A percentile compares a stretch with the other conserved stretches of the same genome.
Conservation (phyloP, 495 filamentous ascomycete genomes). For the Podospora comata region DNA sequence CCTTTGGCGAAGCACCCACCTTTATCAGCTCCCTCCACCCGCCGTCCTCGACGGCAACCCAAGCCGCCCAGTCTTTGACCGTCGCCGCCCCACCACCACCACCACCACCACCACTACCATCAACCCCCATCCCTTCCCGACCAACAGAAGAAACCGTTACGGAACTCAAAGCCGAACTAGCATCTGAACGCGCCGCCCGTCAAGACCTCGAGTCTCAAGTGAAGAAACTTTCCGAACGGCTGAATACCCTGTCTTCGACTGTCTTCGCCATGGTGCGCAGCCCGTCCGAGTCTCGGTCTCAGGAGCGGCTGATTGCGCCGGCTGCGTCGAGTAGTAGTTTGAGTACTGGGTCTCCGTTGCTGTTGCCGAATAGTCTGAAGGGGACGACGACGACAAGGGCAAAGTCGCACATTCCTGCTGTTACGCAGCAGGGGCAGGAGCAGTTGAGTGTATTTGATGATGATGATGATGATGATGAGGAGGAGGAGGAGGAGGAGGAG, state of each 20-base stretch:
- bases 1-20: slow-evolving; percentile 41
- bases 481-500: slow-evolving; percentile 18
- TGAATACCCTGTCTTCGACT: slow-evolving; percentile 41
- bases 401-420: slow-evolving; percentile 7
- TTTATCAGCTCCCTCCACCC: slow-evolving; percentile 39
- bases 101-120: neutral
- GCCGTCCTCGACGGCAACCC: slow-evolving; percentile 30
- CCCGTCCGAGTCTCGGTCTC: slow-evolving; percentile 29
- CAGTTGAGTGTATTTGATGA: slow-evolving; percentile 39
- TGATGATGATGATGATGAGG: slow-evolving; percentile 36
- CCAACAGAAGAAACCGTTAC: slow-evolving; percentile 37
- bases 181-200: slow-evolving; percentile 48
- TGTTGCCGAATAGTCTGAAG: slow-evolving; percentile 17
- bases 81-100: slow-evolving; percentile 16
- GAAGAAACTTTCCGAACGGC: slow-evolving; percentile 42
- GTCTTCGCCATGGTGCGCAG: slow-evolving; percentile 37
- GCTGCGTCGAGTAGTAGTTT: neutral
- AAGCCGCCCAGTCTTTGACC: slow-evolving; percentile 24
- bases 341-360: slow-evolving; percentile 22
- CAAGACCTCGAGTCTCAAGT: slow-evolving; percentile 51
- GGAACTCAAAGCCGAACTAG: slow-evolving; percentile 51
- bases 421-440: slow-evolving; percentile 17
- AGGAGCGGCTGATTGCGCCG: slow-evolving; percentile 23
- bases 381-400: too few relatives aligned
- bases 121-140: slow-evolving; percentile 15